A percentile compares a stretch with the other conserved stretches of the same genome.
Conservation (phyloP, 2,329 filamentous ascomycete genomes). For the Aspergillus sp. region DNA sequence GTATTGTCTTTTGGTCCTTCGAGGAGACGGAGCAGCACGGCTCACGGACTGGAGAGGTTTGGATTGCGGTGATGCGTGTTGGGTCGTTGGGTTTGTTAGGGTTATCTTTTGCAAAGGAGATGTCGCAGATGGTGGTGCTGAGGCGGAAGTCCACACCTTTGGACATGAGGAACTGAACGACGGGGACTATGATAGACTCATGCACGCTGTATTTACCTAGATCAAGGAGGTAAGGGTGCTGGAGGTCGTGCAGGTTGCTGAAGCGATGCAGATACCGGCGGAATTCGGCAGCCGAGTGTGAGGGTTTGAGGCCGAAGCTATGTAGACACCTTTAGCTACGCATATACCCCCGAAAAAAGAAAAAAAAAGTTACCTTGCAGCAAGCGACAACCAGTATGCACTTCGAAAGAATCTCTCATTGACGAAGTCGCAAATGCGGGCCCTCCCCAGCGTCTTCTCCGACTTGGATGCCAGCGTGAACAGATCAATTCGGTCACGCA, state of each 20-base stretch:
- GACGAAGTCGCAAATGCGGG: conserved; percentile 20
- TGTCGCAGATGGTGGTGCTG: conserved; percentile 26
- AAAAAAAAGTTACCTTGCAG: conserved; percentile 20
- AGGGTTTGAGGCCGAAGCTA: conserved; percentile 29
- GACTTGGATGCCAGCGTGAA: conserved; percentile 17
- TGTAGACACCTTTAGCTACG: not conserved
- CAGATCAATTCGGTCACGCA: conserved; percentile 21
- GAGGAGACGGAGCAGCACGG: not conserved
- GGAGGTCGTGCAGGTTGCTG: conserved; percentile 22
- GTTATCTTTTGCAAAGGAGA: conserved; percentile 18
- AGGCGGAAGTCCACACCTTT: conserved; percentile 29
- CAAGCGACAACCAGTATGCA: conserved; percentile 27
- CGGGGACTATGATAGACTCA: conserved; percentile 26
- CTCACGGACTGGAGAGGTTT: not conserved
- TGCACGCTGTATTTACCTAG: conserved; percentile 25
- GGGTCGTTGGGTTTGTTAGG: not conserved
- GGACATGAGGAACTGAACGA: conserved; percentile 24
- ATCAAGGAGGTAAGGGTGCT: conserved; percentile 20
- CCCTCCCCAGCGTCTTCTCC: conserved; percentile 18
- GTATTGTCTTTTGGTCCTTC: conserved; percentile 17
- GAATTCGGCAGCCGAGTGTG: conserved; percentile 31
- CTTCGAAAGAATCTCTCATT: conserved; percentile 23
- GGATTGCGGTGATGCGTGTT: not conserved
- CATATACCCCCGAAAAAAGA: not conserved
- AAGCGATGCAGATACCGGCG: conserved; percentile 24